Percentiles rank a stretch among this genome's conserved stretches.
Evolutionary conservation across 106 monocot species (phyloP).

Genomic region (Dioscorea dumetorum): DNA sequence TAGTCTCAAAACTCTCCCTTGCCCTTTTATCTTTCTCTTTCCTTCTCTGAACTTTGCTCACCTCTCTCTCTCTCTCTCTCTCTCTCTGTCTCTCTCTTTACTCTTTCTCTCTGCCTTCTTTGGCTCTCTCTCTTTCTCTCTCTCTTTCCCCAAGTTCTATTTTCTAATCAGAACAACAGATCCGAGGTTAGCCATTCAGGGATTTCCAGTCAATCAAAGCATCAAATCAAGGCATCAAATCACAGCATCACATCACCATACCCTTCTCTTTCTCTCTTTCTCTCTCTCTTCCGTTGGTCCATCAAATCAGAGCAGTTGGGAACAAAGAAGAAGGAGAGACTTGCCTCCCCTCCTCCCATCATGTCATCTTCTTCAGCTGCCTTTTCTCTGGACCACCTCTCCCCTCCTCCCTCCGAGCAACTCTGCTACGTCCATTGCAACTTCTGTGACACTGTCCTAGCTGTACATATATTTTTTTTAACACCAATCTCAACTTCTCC

Average conservation of each 20-base stretch:
- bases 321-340: too few relatives aligned
- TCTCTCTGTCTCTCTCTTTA: constrained; percentile 3
- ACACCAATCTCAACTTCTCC: too few relatives aligned
- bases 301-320: constrained; percentile 22
- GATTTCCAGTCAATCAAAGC: constrained; percentile 36
- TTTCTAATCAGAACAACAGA: constrained; percentile 46
- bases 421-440: constrained; percentile 99
- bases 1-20: constrained; percentile 3
- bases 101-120: constrained; percentile 9
- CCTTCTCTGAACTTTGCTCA: constrained; percentile 12
- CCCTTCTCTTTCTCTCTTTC: neutral
- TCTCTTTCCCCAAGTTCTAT: constrained; percentile 1
- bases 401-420: constrained; percentile 69
- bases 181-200: constrained; percentile 61
- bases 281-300: constrained; percentile 9
- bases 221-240: constrained; percentile 51
- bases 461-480: constrained; percentile 18
- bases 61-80: constrained; percentile 7
- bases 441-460: constrained; percentile 94
- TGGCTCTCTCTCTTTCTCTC: constrained; percentile 8
- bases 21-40: neutral
- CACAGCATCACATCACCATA: constrained; percentile 20
- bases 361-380: constrained; percentile 70
- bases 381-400: constrained; percentile 75
- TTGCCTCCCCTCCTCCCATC: constrained; percentile 1